Conservation (phyloP, 192 early-diverging fungal genomes). For the Kickxella alabastrina region DNA sequence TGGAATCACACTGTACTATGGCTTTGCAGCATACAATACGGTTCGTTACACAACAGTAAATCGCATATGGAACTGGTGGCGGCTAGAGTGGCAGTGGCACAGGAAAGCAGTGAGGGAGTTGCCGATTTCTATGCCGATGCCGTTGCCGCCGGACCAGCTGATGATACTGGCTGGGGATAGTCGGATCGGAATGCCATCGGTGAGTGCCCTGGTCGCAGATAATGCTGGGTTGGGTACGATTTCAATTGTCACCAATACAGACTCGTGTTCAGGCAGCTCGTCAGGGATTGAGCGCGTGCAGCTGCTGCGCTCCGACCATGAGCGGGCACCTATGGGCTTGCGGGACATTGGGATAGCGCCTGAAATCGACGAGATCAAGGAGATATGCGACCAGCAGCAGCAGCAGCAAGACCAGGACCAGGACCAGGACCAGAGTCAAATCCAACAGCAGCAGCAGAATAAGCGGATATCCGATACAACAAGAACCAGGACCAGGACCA, state of each 20-base stretch:
- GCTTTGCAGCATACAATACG: slow-evolving; percentile 32
- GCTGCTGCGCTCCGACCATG: not conserved
- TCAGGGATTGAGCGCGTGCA: not conserved
- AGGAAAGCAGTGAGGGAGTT: not conserved
- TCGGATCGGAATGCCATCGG: not conserved
- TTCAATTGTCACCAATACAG: not conserved
- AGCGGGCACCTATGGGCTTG: not conserved
- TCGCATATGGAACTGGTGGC: not conserved
- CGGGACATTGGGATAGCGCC: not conserved
- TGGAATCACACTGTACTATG: slow-evolving; percentile 41
- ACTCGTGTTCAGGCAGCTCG: not conserved
- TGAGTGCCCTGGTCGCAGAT: too few species aligned
- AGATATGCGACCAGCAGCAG: too few species aligned
- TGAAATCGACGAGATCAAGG: not conserved
- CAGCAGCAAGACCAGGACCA: not conserved
- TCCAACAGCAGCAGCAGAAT: not conserved
- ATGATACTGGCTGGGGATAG: not conserved
- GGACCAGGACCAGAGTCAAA: not conserved
- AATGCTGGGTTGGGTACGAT: not conserved
- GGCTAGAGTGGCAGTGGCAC: not conserved
- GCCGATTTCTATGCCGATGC: not conserved
- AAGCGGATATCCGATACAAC: not conserved
- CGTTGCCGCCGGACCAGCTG: slow-evolving; percentile 1
- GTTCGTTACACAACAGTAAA: not conserved
- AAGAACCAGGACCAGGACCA: too few species aligned